A percentile compares a stretch with the other conserved stretches of the same genome.
phyloP scores from a whole-genome alignment of 345 rosid species.

The Eucalyptus marginata region DNA sequence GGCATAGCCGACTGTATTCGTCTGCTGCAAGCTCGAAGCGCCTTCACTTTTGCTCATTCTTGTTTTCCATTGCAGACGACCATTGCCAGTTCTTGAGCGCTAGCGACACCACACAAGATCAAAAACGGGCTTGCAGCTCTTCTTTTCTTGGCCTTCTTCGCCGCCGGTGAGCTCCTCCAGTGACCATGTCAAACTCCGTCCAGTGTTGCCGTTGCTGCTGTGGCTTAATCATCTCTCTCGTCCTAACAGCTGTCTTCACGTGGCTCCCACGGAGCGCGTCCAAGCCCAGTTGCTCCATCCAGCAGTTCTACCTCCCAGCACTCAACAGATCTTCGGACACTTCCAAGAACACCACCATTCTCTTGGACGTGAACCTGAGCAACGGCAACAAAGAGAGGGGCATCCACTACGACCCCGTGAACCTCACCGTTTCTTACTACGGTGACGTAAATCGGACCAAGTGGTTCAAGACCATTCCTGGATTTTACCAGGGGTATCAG shows the following conservation, averaged over 20 bases:
- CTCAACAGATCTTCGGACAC: slow-evolving; percentile 24
- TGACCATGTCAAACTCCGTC: slow-evolving; percentile 9
- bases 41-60: background rate
- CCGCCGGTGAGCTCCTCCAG: background rate
- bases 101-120: background rate
- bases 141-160: background rate
- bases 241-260: slow-evolving; percentile 53
- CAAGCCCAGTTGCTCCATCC: slow-evolving; percentile 37
- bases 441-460: background rate
- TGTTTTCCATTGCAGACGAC: background rate
- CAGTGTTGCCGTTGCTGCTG: slow-evolving; percentile 40
- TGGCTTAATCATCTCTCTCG: slow-evolving; percentile 38
- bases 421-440: slow-evolving; percentile 17
- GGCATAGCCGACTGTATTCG: background rate
- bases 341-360: slow-evolving; percentile 13
- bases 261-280: slow-evolving; percentile 59
- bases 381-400: slow-evolving; percentile 73
- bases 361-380: slow-evolving; percentile 24
- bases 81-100: background rate
- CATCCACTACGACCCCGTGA: slow-evolving; percentile 43
- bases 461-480: slow-evolving; percentile 2
- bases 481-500: slow-evolving; percentile 47
- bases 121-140: background rate
- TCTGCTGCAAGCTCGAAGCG: background rate
- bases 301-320: slow-evolving; percentile 38